Percentiles rank a stretch among this genome's conserved stretches.
Evolutionary conservation across 2,329 filamentous ascomycete genomes (phyloP).

Genomic region (Metarhizium anisopliae): DNA sequence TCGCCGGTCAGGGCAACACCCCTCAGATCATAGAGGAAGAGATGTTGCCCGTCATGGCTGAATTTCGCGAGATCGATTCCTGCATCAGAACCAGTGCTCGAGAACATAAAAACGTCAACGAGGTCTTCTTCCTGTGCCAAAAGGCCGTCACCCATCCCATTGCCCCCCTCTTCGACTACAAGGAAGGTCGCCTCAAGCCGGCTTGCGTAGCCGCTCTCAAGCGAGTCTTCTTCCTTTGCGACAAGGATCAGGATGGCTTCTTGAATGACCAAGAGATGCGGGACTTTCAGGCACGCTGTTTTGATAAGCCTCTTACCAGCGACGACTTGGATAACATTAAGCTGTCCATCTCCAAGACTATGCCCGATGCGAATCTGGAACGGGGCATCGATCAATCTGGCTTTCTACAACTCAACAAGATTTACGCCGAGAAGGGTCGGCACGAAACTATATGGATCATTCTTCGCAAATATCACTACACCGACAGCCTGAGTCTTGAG

Average conservation of each 20-base stretch:
- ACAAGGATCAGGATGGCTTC: constrained; percentile 91
- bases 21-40: constrained; percentile 89
- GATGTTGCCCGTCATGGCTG: constrained; percentile 95
- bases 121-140: constrained; percentile 95
- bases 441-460: constrained; percentile 99
- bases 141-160: constrained; percentile 97
- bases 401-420: constrained; percentile 85
- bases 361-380: constrained; percentile 52
- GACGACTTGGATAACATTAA: constrained; percentile 91
- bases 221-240: constrained; percentile 89
- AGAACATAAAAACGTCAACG: constrained; percentile 89
- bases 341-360: constrained; percentile 63
- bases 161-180: constrained; percentile 91
- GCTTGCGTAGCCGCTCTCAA: constrained; percentile 78
- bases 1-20: constrained; percentile 64
- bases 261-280: constrained; percentile 85
- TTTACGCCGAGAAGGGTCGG: constrained; percentile 93
- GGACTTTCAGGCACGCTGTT: constrained; percentile 85
- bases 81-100: constrained; percentile 91
- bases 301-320: constrained; percentile 73
- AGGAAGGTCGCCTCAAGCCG: constrained; percentile 81
- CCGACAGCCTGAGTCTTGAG: constrained; percentile 84
- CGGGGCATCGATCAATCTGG: constrained; percentile 73
- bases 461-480: constrained; percentile 88
- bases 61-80: constrained; percentile 97